Conservation (phyloP, 2,329 filamentous ascomycete genomes). For the Colletotrichum trifolii region DNA sequence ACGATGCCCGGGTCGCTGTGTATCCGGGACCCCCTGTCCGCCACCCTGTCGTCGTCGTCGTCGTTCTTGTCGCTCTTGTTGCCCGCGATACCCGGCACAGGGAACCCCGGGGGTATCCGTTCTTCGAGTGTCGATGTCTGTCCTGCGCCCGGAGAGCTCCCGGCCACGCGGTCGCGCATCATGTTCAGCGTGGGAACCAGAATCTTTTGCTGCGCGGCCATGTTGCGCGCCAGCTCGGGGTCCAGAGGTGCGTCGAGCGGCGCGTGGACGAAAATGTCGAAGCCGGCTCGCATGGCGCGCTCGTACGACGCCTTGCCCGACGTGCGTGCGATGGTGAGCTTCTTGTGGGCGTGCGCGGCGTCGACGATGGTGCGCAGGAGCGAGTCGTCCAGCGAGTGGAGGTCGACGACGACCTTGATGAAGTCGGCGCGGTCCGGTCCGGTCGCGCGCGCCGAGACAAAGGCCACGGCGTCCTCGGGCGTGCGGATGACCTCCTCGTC, state of each 20-base stretch:
- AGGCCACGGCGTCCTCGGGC: constrained; percentile 3
- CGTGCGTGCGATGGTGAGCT: constrained; percentile 43
- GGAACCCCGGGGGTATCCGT: neutral
- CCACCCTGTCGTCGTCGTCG: neutral
- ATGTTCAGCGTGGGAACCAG: constrained; percentile 44
- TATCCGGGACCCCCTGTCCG: neutral
- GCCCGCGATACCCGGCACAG: neutral
- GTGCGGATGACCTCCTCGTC: constrained; percentile 9
- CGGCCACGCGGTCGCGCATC: constrained; percentile 8
- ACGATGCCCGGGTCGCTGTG: neutral
- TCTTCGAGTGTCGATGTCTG: too few relatives aligned
- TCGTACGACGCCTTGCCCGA: constrained; percentile 40
- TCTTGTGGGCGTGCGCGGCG: constrained; percentile 40
- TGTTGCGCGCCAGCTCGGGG: constrained; percentile 31
- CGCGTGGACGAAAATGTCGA: constrained; percentile 44
- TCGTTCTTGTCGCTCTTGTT: neutral
- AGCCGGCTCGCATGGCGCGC: constrained; percentile 41
- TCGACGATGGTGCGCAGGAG: constrained; percentile 39
- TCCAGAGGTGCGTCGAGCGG: constrained; percentile 43
- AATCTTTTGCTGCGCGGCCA: constrained; percentile 39
- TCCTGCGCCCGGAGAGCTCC: neutral
- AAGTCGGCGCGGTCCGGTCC: constrained; percentile 40
- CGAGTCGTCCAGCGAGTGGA: constrained; percentile 39
- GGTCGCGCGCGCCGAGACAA: constrained; percentile 3
- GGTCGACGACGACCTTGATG: constrained; percentile 42